Evolutionary conservation across 129 eudicot genomes (phyloP).

Genomic region (Flaveria bidentis): DNA sequence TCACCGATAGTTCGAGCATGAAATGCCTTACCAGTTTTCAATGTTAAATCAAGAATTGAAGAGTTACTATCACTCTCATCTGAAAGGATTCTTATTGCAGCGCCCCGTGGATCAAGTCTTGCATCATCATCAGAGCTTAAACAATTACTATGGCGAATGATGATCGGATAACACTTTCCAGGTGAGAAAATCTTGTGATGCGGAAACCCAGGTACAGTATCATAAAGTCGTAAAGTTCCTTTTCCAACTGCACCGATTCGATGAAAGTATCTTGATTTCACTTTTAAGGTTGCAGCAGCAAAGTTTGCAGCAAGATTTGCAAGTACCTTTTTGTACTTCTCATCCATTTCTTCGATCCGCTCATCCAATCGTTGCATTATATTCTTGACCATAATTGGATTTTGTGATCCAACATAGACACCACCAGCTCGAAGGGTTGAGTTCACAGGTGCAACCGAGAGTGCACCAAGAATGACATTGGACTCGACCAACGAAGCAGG

Average conservation of each 20-base stretch:
- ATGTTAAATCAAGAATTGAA: constrained; percentile 48
- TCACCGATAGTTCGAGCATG: constrained; percentile 60
- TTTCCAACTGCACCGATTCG: constrained; percentile 62
- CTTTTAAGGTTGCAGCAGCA: constrained; percentile 54
- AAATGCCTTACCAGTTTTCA: constrained; percentile 55
- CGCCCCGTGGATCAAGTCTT: constrained; percentile 61
- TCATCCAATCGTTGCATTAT: constrained; percentile 35
- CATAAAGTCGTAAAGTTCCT: constrained; percentile 46
- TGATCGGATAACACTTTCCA: constrained; percentile 39
- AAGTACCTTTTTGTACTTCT: constrained; percentile 44
- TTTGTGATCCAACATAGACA: constrained; percentile 49
- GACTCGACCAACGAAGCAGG: constrained; percentile 44
- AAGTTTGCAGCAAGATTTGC: constrained; percentile 66
- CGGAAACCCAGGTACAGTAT: constrained; percentile 38
- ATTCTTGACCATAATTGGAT: constrained; percentile 47
- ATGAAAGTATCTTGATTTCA: constrained; percentile 52
- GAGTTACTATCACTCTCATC: constrained; percentile 23
- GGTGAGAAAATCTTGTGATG: constrained; percentile 46
- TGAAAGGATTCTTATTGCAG: constrained; percentile 54
- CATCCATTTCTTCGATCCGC: constrained; percentile 44
- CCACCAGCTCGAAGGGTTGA: constrained; percentile 46
- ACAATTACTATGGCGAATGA: constrained; percentile 61
- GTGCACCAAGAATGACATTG: constrained; percentile 55
- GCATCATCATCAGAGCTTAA: constrained; percentile 63
- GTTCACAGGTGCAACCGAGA: constrained; percentile 49